Base-by-base conservation (phyloP, 306 rosid genomes). In the Cucurbita maxima region DNA sequence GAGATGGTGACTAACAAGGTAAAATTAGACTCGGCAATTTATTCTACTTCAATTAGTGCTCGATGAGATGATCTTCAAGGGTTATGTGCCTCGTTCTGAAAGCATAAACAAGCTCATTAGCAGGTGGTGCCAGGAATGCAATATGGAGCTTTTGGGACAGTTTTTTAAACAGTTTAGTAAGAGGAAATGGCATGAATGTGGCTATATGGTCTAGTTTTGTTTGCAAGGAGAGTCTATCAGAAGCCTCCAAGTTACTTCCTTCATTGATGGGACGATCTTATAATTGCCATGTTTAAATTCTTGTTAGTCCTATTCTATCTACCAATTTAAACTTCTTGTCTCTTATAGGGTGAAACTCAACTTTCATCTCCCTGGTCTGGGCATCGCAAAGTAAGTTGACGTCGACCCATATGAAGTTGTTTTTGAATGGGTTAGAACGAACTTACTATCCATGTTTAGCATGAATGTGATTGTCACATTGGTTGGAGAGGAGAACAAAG, bases 21-120 rank as follows among this genome's bases (percentile, higher is more conserved):
- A 57, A 79, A 40, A 63, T 52, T 82, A 20, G 91, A 87, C 57
- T 60, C 83, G 0, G 79, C 74, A 0, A 82, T 82, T 68, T 85
- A 87, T 58, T 84, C 88, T 40, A 92, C 96, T 18, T 58, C 90
- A 16, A 76, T 87, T 25, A 75, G 75, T 0, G 90, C 51, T 90
- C 58, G 96, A 90, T 40, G 96, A 90, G 86, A 88, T 88, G 98
- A 43, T 90, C 45, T 92, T 87, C 72, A 81, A 85, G 84, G 88
- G 96, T 18, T 83, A 70, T 60, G 74, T 64, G 13, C 96, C 92
- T 7, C 72, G 54, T 73, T 16, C 54, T 0, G 45, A n/a, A 22
- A 83, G 84, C 66, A 30, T 82, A 52, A 81, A 79, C 38, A 78
- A 79, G 37, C 79, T 92, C 48, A 68, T 90, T 0, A 36, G 56